Evolutionary conservation across 768 basidiomycete genomes (phyloP), one percentile per base, ranked within the genome.

Genomic region (Tricholoma terreum): DNA sequence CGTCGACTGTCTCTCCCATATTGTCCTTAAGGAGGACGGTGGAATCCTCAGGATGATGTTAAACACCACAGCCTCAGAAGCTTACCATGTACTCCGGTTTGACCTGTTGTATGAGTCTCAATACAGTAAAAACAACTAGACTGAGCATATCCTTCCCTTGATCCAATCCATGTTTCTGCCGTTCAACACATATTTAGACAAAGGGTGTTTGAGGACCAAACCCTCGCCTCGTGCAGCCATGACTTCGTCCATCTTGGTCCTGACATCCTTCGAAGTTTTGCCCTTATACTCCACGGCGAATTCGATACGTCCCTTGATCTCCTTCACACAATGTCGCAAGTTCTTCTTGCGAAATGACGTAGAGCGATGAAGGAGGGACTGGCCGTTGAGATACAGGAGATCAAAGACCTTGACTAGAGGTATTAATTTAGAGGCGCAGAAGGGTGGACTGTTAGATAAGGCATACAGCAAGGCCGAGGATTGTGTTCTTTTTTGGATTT

Each of bases 371-470:
- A 94, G 78, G 2, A 96, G 80, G 3, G 87, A 87, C 67, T 80
- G 79, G n/a, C 87, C 89, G 61, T 95, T 94, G 57, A 97, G 79
- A 67, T 90, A 94, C 0, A 99, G 76, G 19, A 98, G 77, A 70
- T 99, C 97, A 66, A 99, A 98, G 9, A 98, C 83, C 72, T 97
- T 98, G 83, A 97, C 95, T 98, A 59, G 1, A 12, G 1, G 9
- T 22, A 49, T 4, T 7, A 17, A 9, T 19, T 30, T 12, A 56
- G 11, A 48, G n/a, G 38, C 27, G 10, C 17, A 42, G 33, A 17
- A 57, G 11, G 10, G 30, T 19, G n/a, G 17, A 40, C n/a, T 27
- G 12, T 30, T 64, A 17, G 3, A 27, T 45, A 46, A 8, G 34
- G 78, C 90, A 61, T 67, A 95, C 94, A 95, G 74, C 95, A 97